A percentile compares a stretch with the other conserved stretches of the same genome.
phyloP scores from a whole-genome alignment of 2,329 filamentous ascomycete genomes.

The Pyrenochaeta sp. region DNA sequence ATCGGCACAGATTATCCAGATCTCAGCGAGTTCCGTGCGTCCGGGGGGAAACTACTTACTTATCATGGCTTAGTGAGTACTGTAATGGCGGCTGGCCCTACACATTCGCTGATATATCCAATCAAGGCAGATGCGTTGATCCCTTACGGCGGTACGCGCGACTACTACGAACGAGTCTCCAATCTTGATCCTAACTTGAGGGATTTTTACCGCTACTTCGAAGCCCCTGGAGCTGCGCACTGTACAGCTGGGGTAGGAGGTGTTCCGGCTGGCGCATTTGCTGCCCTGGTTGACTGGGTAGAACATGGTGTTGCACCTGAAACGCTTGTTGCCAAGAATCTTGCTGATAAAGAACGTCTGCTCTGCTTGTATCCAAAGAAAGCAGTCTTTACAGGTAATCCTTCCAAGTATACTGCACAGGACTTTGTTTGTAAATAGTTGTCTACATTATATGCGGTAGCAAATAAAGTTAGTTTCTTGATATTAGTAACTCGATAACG shows the following conservation, averaged over 20 bases:
- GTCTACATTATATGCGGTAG: no score
- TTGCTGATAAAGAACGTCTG: conserved; percentile 5
- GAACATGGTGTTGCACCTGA: conserved; percentile 24
- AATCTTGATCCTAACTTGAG: conserved; percentile 13
- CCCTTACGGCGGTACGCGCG: conserved; percentile 10
- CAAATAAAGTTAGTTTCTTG: no score
- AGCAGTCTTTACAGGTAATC: conserved; percentile 1
- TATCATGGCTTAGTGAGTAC: conserved; percentile 27
- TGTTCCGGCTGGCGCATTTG: conserved; percentile 40
- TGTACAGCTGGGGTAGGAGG: conserved; percentile 23
- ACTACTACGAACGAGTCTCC: conserved; percentile 24
- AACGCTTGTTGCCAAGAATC: conserved; percentile 17
- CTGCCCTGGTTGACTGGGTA: conserved; percentile 29
- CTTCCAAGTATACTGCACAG: conserved; percentile 1
- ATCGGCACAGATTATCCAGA: conserved; percentile 21
- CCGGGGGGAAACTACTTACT: conserved; percentile 31
- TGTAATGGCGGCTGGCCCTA: no score
- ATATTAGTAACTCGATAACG: no score
- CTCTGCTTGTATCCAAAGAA: conserved; percentile 24
- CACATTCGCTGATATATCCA: conserved; percentile 1
- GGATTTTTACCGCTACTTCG: conserved; percentile 31
- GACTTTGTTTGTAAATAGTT: conserved; percentile 5
- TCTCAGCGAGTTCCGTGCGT: conserved; percentile 24
- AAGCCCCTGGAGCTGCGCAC: conserved; percentile 26
- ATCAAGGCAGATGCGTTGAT: conserved; percentile 16